Evolutionary conservation across 164 flowering plant genomes (phyloP), one percentile per base, ranked within the genome.

Genomic region (Taxillus chinensis): DNA sequence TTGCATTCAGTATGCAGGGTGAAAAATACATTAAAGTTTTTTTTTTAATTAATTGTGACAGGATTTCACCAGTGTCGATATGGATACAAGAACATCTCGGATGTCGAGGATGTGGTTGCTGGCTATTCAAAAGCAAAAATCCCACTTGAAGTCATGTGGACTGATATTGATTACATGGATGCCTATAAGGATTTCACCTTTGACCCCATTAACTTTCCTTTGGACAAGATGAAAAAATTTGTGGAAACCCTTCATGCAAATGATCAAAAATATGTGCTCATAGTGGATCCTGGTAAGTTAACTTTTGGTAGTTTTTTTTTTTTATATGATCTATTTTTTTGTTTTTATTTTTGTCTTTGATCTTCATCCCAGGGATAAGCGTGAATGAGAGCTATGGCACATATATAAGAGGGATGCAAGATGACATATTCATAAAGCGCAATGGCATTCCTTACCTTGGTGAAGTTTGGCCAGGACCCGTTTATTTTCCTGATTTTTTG

Each of bases 101-200:
- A 78, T 48, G 64, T 88, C 27, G 82, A 84, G 66, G 73, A 73
- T 14, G 97, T 91, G 64, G 96, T 91, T 48, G 81, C 82, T 67
- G 76, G 87, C 14, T 91, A 91, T 73, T 83, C 85, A n/a, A 82
- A 85, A 60, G 97, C 93, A 12, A 12, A 67, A 46, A 86, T 91
- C 41, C 96, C 97, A n/a, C 80, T 91, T 37, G 97, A 91, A 60
- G 95, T 85, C 27, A 88, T 91, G 85, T 91, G 97, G 96, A 85
- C 88, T 2, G 97, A 91, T 62, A 86, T 86, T 41, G 93, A 91
- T 70, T 71, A 91, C 75, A 91, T 91, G 97, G 93, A 91, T 67
- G 87, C 54, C 1, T 80, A 63, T 60, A 91, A 86, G 74, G 93
- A 83, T 67, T 91, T 86, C 73, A 91, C 97, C 10, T 68, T 91